Percentiles rank a stretch among this genome's conserved stretches.
Evolutionary conservation across 805 yeast genomes (phyloP).

Genomic region (Candida succiphila): DNA sequence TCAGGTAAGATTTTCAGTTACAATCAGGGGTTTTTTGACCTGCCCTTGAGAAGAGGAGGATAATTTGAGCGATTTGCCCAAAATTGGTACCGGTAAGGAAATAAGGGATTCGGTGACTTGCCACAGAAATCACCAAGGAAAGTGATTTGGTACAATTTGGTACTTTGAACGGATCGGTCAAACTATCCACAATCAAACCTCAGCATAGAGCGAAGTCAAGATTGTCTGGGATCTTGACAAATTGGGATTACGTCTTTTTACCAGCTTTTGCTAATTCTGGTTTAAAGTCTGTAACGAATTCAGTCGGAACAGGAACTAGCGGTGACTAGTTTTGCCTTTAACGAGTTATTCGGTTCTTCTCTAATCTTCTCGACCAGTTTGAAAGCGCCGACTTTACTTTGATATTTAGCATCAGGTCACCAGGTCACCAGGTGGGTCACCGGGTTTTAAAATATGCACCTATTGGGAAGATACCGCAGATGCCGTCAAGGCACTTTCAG

Average conservation of each 20-base stretch:
- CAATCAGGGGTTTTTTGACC: constrained; percentile 92
- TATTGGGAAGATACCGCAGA: constrained; percentile 60
- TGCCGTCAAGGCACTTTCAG: constrained; percentile 68
- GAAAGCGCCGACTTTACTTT: constrained; percentile 74
- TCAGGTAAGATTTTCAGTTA: constrained; percentile 90
- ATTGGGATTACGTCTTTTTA: constrained; percentile 53
- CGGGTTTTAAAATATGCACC: constrained; percentile 67
- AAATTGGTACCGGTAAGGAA: constrained; percentile 82
- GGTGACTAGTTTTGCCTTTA: constrained; percentile 70
- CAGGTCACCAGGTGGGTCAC: constrained; percentile 54
- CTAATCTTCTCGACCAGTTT: constrained; percentile 62
- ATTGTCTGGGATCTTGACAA: constrained; percentile 80
- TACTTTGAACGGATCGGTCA: constrained; percentile 84
- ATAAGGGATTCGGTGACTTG: constrained; percentile 94
- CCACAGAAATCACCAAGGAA: constrained; percentile 92
- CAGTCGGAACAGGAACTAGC: constrained; percentile 81
- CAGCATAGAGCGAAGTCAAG: constrained; percentile 83
- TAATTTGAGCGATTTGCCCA: constrained; percentile 79
- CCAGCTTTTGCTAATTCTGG: constrained; percentile 92
- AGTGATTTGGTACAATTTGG: constrained; percentile 83
- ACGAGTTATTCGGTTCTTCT: constrained; percentile 75
- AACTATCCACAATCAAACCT: constrained; percentile 75
- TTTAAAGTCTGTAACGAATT: constrained; percentile 88
- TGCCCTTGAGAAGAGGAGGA: constrained; percentile 92
- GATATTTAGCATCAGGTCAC: constrained; percentile 86